phyloP scores from a whole-genome alignment of 208 protist species.

The Porcisia hertigi region DNA sequence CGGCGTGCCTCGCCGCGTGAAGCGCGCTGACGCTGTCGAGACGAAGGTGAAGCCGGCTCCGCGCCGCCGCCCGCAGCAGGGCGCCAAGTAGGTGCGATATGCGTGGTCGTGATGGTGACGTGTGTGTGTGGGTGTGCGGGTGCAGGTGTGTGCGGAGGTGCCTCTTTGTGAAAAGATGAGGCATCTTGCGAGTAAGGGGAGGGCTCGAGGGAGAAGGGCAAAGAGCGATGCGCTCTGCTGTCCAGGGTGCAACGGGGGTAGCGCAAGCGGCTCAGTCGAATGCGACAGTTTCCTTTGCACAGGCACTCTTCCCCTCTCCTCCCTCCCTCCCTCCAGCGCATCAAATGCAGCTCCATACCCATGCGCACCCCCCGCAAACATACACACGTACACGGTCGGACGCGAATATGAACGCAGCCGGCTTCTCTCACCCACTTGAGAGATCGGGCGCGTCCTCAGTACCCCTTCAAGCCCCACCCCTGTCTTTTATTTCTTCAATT shows the following conservation, averaged over 20 bases:
- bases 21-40: constrained; percentile 60
- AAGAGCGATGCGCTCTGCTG: no score
- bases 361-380: neutral
- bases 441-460: neutral
- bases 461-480: neutral
- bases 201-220: no score
- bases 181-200: no score
- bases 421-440: neutral
- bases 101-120: neutral
- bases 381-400: neutral
- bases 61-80: constrained; percentile 98
- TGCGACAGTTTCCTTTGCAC: no score
- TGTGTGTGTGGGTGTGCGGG: neutral
- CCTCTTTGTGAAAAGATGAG: neutral
- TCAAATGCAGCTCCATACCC: no score
- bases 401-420: neutral
- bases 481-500: neutral
- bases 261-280: no score
- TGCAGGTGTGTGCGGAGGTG: neutral
- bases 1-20: constrained; percentile 80
- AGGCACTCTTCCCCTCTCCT: no score
- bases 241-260: no score
- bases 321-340: no score
- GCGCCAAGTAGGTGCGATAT: constrained; percentile 43
- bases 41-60: constrained; percentile 99